Evolutionary conservation across 768 basidiomycete genomes (phyloP), one percentile per base, ranked within the genome.

Genomic region (Asterophora parasitica): DNA sequence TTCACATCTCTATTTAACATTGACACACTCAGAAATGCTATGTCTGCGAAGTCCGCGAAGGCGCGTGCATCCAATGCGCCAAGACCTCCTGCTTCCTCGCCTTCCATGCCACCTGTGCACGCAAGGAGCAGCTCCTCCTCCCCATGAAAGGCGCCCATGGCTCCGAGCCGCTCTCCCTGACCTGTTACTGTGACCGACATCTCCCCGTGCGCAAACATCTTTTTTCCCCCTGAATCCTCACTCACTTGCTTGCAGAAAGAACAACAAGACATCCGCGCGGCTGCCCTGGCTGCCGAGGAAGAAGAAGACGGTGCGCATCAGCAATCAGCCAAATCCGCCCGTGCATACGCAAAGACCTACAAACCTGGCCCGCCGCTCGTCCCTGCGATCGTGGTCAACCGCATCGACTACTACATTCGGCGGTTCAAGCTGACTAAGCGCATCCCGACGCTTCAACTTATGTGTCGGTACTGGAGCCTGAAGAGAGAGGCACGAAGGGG

Each of bases 61-160:
- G 95, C 4, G 94, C 95, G 0, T 97, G 95, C 64, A 95, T 99
- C 36, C 96, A 98, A 64, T 99, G 96, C 64, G 85, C 83, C 44
- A 95, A 92, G 66, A 73, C 79, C 1, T 85, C 82, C 1, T 98
- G 96, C 68, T 93, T 90, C 64, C 75, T 87, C 12, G 94, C 96
- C 0, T 99, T 96, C 58, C 96, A 99, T 62, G 78, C 88, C 1
- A 94, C 95, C 0, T 99, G 96, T 60, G 96, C 93, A 0, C 76
- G 95, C 11, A 87, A 85, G 55, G 82, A 88, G 57, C 92, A 87
- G 56, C 62, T 94, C 3, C 65, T 97, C 23, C 75, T 91, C 68
- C 87, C 90, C 0, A 92, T 92, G 90, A 92, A 92, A 61, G 81
- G 79, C 26, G 75, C 82, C 0, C 83, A 85, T 44, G 89, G 85